Percentiles rank a stretch among this genome's conserved stretches.
Conservation (phyloP, 805 yeast genomes). For the Suhomyces emberorum region DNA sequence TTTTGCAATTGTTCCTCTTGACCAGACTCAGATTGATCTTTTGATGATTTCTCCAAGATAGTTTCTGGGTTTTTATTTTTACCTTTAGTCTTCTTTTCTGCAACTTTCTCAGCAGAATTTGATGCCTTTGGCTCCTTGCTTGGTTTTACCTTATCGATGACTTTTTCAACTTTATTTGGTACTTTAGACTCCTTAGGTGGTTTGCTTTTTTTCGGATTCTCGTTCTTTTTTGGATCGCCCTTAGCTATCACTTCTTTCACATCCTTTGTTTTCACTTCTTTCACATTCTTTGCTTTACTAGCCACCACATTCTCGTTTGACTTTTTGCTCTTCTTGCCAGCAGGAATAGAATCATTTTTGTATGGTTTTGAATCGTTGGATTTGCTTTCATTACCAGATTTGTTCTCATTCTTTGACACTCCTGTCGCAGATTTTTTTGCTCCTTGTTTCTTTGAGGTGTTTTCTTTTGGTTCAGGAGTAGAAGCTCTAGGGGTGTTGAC, state of each 20-base stretch:
- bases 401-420: not conserved
- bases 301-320: not conserved
- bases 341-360: not conserved
- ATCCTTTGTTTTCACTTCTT: not conserved
- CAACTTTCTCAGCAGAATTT: not conserved
- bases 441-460: not conserved
- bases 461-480: not conserved
- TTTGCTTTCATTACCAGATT: not conserved
- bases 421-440: not conserved
- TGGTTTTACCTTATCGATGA: not conserved
- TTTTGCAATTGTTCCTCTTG: not conserved
- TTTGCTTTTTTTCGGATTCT: constrained; percentile 2
- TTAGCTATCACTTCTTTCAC: constrained; percentile 1
- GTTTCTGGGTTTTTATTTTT: not conserved
- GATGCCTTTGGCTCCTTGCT: not conserved
- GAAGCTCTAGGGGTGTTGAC: no score
- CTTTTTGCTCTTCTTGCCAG: not conserved
- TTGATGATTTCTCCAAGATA: not conserved
- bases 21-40: not conserved
- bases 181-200: no score
- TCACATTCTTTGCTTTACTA: not conserved
- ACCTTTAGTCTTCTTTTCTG: no score
- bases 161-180: no score
- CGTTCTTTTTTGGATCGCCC: no score
- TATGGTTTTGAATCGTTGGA: not conserved